Conservation (phyloP, 176 grass and related monocot species). For the Lolium perenne region DNA sequence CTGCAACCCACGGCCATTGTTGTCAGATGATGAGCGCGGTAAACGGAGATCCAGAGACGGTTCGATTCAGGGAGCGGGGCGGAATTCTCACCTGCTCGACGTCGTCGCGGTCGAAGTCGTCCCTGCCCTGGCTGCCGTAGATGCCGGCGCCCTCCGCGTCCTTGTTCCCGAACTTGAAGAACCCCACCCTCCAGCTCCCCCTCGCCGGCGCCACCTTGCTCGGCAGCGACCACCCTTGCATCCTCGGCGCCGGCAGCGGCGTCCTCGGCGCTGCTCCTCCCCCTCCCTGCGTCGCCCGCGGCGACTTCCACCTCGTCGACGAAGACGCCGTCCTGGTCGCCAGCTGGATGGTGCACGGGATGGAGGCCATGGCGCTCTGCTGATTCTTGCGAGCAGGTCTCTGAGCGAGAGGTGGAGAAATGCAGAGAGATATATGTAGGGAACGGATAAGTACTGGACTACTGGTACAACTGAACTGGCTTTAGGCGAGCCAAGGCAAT, state of each 20-base stretch:
- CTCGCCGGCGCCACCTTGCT: slow-evolving; percentile 51
- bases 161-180: slow-evolving; percentile 89
- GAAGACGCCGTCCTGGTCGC: slow-evolving; percentile 29
- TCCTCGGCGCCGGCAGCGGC: slow-evolving; percentile 41
- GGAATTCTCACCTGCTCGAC: slow-evolving; percentile 73
- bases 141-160: slow-evolving; percentile 82
- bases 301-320: slow-evolving; percentile 22
- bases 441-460: slow-evolving; percentile 48
- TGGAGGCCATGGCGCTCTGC: slow-evolving; percentile 62
- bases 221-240: slow-evolving; percentile 24
- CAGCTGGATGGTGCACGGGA: slow-evolving; percentile 65
- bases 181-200: slow-evolving; percentile 57
- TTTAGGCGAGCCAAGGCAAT: too few relatives aligned
- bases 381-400: neutral
- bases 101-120: slow-evolving; percentile 96
- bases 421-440: neutral
- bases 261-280: slow-evolving; percentile 43
- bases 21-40: neutral
- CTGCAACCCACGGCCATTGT: slow-evolving; percentile 36
- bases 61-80: neutral
- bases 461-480: neutral
- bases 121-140: slow-evolving; percentile 83
- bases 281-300: slow-evolving; percentile 20
- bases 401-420: slow-evolving; percentile 52
- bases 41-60: neutral